Base-by-base conservation (phyloP, 1,284 basidiomycete genomes). In the Pseudozyma thailandica region DNA sequence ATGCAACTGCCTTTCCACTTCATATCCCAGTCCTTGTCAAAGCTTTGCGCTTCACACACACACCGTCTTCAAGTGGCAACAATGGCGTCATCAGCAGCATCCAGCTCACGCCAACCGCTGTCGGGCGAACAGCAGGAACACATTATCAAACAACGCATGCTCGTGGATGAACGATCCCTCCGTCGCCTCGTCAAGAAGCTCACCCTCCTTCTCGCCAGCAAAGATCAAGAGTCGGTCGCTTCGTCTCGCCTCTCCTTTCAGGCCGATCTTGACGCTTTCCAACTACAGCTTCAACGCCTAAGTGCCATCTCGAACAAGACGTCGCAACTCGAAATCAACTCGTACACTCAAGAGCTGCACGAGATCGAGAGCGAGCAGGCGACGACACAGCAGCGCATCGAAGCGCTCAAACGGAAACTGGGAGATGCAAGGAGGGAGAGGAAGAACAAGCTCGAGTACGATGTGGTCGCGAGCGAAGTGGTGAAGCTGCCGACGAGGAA, bases 371-470 rank as follows among this genome's bases (percentile, higher is more conserved):
- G 27, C 1, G 59, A 76, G 39, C 57, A 72, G 37, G 26, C 41
- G 5, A 26, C n/a, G 8, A 75, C 74, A 18, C 56, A 62, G 38
- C 12, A 38, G n/a, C 45, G 65, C 6, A 76, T 76, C 25, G 43
- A 60, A 12, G 44, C 49, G 33, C 48, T 76, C n/a, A 76, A 76
- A 46, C 45, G 41, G 20, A 48, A 47, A n/a, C 46, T 78, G 21
- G 53, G 59, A 25, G 58, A 70, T 28, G 75, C 72, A 13, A 39
- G 73, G 16, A 49, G 70, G 33, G 72, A 75, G 12, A 41, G 75
- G 21, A 62, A 59, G 55, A 74, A 78, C 49, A 78, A 78, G 74
- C 42, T 78, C 6, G 71, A 74, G 44, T 78, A 78, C 62, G 75
- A 78, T 31, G 53, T 72, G 27, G 54, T 78, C 4, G 74, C 74